These are phyloP conservation scores for Fusarium dimerum DNA, from an alignment of 2,329 filamentous ascomycete species.

Conservation along the genomic window DNA sequence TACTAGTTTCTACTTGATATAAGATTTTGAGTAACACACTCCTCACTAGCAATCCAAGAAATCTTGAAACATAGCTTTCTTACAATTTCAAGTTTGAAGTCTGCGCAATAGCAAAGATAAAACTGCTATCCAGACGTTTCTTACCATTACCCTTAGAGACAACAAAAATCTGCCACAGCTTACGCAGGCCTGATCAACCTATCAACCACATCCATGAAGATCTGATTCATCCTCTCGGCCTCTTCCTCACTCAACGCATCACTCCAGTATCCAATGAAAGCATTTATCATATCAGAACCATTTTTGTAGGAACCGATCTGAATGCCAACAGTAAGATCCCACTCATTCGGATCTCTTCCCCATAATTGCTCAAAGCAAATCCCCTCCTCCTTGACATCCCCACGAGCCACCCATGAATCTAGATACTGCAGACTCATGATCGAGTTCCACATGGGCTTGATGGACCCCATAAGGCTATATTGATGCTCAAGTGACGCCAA, in stretches of 20 bases:
- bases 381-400: neutral
- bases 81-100: too few relatives aligned
- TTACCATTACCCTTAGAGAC: too few relatives aligned
- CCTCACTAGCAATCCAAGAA: too few relatives aligned
- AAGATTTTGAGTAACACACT: too few relatives aligned
- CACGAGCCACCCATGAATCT: neutral
- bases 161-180: too few relatives aligned
- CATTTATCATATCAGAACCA: neutral
- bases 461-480: neutral
- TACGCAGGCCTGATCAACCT: neutral
- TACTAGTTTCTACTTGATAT: too few relatives aligned
- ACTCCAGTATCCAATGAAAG: neutral
- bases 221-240: neutral
- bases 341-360: neutral
- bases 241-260: neutral
- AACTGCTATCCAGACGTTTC: too few relatives aligned
- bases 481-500: neutral
- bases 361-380: neutral
- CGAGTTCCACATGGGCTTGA: neutral
- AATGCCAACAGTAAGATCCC: neutral
- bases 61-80: too few relatives aligned
- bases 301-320: neutral
- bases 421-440: neutral
- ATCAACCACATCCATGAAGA: neutral
- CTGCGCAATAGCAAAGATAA: too few relatives aligned